Conservation (phyloP, 306 rosid genomes). For the Ormosia emarginata region DNA sequence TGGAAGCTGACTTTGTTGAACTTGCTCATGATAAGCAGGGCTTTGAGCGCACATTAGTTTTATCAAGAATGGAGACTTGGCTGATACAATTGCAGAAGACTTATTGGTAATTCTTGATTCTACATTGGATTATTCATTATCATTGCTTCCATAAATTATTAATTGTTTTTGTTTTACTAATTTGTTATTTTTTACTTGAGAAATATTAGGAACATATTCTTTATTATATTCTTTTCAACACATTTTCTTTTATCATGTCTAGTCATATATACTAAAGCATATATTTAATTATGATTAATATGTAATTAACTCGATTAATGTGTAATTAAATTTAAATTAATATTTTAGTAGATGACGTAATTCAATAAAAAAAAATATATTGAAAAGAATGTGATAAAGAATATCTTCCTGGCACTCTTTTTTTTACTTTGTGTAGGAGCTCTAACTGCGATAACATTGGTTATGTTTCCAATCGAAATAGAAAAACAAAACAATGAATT, state of each 20-base stretch:
- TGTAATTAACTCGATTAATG: too few species aligned
- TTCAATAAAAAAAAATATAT: too few species aligned
- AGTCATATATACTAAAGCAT: too few species aligned
- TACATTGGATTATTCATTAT: not conserved
- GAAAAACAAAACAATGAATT: slow-evolving; percentile 20
- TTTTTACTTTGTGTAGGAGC: slow-evolving; percentile 43
- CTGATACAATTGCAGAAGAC: slow-evolving; percentile 78
- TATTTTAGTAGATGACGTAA: too few species aligned
- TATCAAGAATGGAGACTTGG: slow-evolving; percentile 74
- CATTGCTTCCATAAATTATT: not conserved
- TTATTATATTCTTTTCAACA: too few species aligned
- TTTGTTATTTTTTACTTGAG: slow-evolving; percentile 2
- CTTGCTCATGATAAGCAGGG: slow-evolving; percentile 99
- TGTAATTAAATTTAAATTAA: too few species aligned
- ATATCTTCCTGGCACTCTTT: too few species aligned
- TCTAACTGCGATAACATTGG: slow-evolving; percentile 70
- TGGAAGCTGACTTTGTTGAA: slow-evolving; percentile 98
- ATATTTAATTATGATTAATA: too few species aligned
- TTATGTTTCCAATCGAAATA: slow-evolving; percentile 50
- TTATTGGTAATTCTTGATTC: slow-evolving; percentile 62
- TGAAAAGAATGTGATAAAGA: too few species aligned
- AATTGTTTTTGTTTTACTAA: slow-evolving; percentile 5
- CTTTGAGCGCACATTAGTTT: slow-evolving; percentile 92
- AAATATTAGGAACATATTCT: too few species aligned
- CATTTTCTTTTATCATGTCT: too few species aligned